phyloP scores from a whole-genome alignment of 192 early-diverging fungal species.

The Geranomyces variabilis region DNA sequence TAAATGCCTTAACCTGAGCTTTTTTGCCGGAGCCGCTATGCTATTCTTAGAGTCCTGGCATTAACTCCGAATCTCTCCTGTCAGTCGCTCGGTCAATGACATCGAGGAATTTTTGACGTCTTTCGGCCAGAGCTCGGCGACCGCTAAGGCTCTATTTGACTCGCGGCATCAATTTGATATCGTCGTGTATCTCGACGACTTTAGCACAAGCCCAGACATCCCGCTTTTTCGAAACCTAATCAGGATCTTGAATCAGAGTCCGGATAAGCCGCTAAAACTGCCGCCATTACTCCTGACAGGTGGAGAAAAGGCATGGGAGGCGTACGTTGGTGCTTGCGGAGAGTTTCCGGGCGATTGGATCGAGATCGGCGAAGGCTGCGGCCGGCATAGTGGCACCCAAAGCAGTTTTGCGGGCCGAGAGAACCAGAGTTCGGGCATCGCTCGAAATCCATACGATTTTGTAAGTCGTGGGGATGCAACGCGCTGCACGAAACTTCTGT shows the following conservation, averaged over 20 bases:
- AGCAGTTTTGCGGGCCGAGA: neutral
- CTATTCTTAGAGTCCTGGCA: too few species aligned
- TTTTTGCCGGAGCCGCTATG: too few species aligned
- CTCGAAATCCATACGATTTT: slow-evolving; percentile 35
- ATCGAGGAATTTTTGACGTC: slow-evolving; percentile 28
- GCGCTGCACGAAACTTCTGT: neutral
- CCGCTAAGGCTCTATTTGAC: slow-evolving; percentile 55
- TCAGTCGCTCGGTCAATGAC: slow-evolving; percentile 8
- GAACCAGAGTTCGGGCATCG: slow-evolving; percentile 15
- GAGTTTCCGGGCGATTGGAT: slow-evolving; percentile 45
- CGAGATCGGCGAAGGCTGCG: slow-evolving; percentile 47
- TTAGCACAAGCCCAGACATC: slow-evolving; percentile 46
- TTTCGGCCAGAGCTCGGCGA: slow-evolving; percentile 47
- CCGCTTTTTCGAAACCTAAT: slow-evolving; percentile 45
- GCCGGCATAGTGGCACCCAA: neutral
- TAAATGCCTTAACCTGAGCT: neutral
- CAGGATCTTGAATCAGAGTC: slow-evolving; percentile 65
- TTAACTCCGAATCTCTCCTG: too few species aligned
- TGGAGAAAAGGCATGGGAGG: slow-evolving; percentile 79
- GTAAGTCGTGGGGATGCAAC: slow-evolving; percentile 23
- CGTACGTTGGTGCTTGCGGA: slow-evolving; percentile 51
- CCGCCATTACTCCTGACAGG: slow-evolving; percentile 75
- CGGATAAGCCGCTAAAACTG: slow-evolving; percentile 54
- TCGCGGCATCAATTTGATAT: slow-evolving; percentile 69
- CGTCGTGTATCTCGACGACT: slow-evolving; percentile 72